Conservation (phyloP, 805 yeast species). For the Kuraishia capsulata region DNA sequence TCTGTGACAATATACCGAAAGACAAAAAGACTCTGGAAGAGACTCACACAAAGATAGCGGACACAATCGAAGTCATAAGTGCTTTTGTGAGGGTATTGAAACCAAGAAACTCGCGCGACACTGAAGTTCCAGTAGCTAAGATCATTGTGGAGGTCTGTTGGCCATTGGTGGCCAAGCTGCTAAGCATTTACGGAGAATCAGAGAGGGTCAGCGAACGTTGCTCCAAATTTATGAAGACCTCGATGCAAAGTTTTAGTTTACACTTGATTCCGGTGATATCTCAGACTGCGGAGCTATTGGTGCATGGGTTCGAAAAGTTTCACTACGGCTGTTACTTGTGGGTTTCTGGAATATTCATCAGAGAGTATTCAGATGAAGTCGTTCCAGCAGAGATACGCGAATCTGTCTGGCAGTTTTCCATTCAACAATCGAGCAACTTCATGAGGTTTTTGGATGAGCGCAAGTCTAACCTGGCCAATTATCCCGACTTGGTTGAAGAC, state of each 20-base stretch:
- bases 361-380: slow-evolving; percentile 54
- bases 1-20: slow-evolving; percentile 5
- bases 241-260: slow-evolving; percentile 53
- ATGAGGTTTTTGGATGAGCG: slow-evolving; percentile 28
- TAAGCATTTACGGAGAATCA: slow-evolving; percentile 48
- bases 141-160: slow-evolving; percentile 45
- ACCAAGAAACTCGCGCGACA: slow-evolving; percentile 29
- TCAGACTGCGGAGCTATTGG: slow-evolving; percentile 56
- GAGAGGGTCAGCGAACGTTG: slow-evolving; percentile 65
- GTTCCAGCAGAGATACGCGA: slow-evolving; percentile 32
- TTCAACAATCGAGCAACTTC: slow-evolving; percentile 55
- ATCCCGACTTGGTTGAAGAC: slow-evolving; percentile 76
- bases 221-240: slow-evolving; percentile 55
- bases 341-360: slow-evolving; percentile 77
- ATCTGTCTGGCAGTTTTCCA: slow-evolving; percentile 67
- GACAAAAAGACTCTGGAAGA: slow-evolving; percentile 18
- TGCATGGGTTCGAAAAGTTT: slow-evolving; percentile 59
- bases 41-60: slow-evolving; percentile 45
- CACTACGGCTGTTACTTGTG: slow-evolving; percentile 79
- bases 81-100: slow-evolving; percentile 49
- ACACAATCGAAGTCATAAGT: slow-evolving; percentile 62
- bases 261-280: slow-evolving; percentile 52
- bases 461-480: slow-evolving; percentile 13
- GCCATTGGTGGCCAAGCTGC: slow-evolving; percentile 43
- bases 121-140: slow-evolving; percentile 40